Base-by-base conservation (phyloP, 805 yeast species). In the Candida sphagnicola region DNA sequence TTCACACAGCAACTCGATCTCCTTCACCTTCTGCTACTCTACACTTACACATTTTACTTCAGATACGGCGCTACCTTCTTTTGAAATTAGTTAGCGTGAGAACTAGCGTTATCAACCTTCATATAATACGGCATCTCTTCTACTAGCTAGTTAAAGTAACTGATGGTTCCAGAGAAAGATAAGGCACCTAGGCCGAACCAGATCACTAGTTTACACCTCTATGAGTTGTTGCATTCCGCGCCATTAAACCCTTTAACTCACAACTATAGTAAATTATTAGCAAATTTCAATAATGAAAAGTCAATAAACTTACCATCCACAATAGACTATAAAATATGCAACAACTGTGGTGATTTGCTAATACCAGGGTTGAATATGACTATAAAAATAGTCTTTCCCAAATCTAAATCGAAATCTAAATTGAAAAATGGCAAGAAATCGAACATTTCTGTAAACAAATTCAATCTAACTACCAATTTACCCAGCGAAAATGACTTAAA, bases 291-390 rank as follows among this genome's bases (percentile, higher is more conserved):
- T 23, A 46, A 45, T 24, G 54, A 53, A 14, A 51, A 62, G 35
- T 44, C 45, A 18, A 49, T 65, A 37, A 59, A 50, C 18, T 46
- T 61, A 13, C 68, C 70, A 0, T 55, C 56, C 2, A 45, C 43
- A 12, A 43, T 54, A 18, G 33, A 44, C 4, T 54, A 57, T 43
- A 51, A 50, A 37, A 48, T 56, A 36, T 68, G 74, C 41, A 38
- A 39, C 3, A 34, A 41, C 8, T 68, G 74, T 43, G 67, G 67
- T 4, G 42, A 49, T 5, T 35, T 59, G 15, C 49, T 44, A 31
- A 53, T 68, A 1, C 66, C 72, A 1, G 74, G 74, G 2, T 44
- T 66, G 30, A 58, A 64, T 2, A 45, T 53, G 17, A 41, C 53
- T 8, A 40, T 42, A 24, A 44, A 59, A 13, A 49, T 65, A 3